Conservation (phyloP, 176 grass and related monocot genomes). For the Hordeum marinum region DNA sequence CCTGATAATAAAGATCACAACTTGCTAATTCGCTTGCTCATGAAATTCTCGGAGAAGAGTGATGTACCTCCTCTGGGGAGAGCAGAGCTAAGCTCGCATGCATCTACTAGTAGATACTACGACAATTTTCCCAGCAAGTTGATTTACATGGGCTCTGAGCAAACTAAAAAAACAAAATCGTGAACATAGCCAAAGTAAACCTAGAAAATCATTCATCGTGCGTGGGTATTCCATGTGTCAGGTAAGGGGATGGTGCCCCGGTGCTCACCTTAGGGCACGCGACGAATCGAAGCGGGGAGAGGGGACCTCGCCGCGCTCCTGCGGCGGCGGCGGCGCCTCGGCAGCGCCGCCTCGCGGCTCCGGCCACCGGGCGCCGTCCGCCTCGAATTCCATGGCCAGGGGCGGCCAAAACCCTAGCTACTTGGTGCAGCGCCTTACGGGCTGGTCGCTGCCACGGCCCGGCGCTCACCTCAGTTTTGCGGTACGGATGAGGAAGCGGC, state of each 20-base stretch:
- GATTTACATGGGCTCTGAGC: neutral
- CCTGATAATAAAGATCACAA: neutral
- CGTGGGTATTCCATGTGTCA: neutral
- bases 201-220: neutral
- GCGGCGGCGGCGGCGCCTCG: neutral
- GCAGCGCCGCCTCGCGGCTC: constrained; percentile 8
- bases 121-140: neutral
- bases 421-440: constrained; percentile 3
- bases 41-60: neutral
- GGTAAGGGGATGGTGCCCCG: neutral
- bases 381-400: constrained; percentile 41
- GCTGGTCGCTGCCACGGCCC: neutral
- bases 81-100: neutral
- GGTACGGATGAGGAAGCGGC: neutral
- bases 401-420: constrained; percentile 45
- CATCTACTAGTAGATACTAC: neutral
- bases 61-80: neutral
- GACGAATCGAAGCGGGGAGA: constrained; percentile 65
- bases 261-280: constrained; percentile 54
- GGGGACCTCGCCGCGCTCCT: constrained; percentile 14
- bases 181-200: neutral
- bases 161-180: neutral
- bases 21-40: neutral
- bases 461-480: neutral
- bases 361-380: constrained; percentile 23